These are phyloP conservation scores for Hansfordia pulvinata DNA, from an alignment of 2,329 filamentous ascomycete species.

Conservation along the genomic window DNA sequence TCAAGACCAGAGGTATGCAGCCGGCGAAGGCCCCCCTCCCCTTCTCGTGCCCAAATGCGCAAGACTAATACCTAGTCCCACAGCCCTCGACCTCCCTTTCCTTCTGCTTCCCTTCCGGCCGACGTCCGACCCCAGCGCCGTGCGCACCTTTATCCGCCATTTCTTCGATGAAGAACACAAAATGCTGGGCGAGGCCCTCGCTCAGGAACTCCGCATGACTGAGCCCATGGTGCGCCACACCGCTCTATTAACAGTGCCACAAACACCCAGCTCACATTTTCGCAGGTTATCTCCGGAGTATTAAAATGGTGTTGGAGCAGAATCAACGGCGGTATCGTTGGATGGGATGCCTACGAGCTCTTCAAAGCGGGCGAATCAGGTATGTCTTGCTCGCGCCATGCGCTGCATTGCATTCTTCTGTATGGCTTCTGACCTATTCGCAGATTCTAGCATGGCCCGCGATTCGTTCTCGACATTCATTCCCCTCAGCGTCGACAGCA, in stretches of 20 bases:
- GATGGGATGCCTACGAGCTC: constrained; percentile 93
- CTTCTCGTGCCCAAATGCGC: too few relatives aligned
- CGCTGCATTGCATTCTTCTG: too few relatives aligned
- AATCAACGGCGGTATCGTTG: constrained; percentile 79
- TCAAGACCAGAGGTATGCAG: constrained; percentile 80
- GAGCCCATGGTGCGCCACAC: constrained; percentile 69
- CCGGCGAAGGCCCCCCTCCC: constrained; percentile 1
- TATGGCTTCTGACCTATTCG: constrained; percentile 2
- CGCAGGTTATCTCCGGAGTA: constrained; percentile 78
- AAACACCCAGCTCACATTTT: constrained; percentile 10
- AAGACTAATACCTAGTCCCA: constrained; percentile 5
- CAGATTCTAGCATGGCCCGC: constrained; percentile 82
- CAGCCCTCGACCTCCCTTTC: constrained; percentile 83
- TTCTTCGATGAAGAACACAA: constrained; percentile 65
- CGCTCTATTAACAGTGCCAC: constrained; percentile 3
- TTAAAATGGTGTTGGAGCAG: constrained; percentile 98
- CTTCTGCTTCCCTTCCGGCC: constrained; percentile 89
- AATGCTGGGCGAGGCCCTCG: constrained; percentile 55
- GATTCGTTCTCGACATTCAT: constrained; percentile 96
- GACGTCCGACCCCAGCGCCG: constrained; percentile 80
- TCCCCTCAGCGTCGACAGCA: constrained; percentile 80
- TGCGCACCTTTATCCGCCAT: constrained; percentile 83
- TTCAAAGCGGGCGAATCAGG: constrained; percentile 91
- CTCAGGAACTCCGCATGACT: constrained; percentile 79
- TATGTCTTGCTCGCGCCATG: constrained; percentile 24